Conservation (phyloP, 2,329 filamentous ascomycete genomes). For the Beauveria pseudobassiana region DNA sequence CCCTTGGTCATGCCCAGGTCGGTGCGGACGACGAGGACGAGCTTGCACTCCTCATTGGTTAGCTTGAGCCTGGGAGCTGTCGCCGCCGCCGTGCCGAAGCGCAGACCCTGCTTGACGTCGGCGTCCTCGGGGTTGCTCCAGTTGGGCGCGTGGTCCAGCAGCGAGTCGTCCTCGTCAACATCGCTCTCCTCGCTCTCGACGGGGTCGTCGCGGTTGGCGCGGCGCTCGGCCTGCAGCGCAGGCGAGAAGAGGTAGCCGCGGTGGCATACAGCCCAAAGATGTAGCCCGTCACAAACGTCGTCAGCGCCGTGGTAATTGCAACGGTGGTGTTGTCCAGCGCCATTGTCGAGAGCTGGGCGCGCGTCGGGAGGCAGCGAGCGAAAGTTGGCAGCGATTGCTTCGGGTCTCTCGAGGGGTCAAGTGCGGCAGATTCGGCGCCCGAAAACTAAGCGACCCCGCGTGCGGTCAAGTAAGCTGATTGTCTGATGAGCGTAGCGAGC, state of each 20-base stretch:
- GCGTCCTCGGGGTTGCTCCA: conserved; percentile 57
- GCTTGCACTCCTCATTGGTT: conserved; percentile 76
- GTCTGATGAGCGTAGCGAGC: not conserved
- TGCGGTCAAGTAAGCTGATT: not conserved
- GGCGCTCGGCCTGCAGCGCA: conserved; percentile 47
- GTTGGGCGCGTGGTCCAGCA: conserved; percentile 60
- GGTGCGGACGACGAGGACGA: conserved; percentile 85
- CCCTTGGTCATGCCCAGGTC: conserved; percentile 98
- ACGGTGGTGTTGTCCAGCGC: conserved; percentile 44
- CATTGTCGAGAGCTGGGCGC: conserved; percentile 24
- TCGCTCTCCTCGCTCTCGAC: conserved; percentile 64
- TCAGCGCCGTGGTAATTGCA: conserved; percentile 64
- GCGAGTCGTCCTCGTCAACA: conserved; percentile 50
- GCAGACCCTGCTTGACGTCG: conserved; percentile 50
- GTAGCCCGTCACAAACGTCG: conserved; percentile 71
- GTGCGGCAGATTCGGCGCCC: not conserved
- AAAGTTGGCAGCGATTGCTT: not conserved
- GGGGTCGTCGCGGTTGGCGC: conserved; percentile 49
- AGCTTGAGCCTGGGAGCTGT: conserved; percentile 25
- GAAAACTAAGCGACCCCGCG: too few relatives aligned
- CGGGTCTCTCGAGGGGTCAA: not conserved
- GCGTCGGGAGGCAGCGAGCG: not conserved
- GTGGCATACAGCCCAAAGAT: conserved; percentile 70
- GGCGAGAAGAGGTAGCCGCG: conserved; percentile 53
- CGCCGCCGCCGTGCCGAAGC: conserved; percentile 17